phyloP scores from a whole-genome alignment of 2,329 filamentous ascomycete genomes.

The Hymenoscyphus repandus region DNA sequence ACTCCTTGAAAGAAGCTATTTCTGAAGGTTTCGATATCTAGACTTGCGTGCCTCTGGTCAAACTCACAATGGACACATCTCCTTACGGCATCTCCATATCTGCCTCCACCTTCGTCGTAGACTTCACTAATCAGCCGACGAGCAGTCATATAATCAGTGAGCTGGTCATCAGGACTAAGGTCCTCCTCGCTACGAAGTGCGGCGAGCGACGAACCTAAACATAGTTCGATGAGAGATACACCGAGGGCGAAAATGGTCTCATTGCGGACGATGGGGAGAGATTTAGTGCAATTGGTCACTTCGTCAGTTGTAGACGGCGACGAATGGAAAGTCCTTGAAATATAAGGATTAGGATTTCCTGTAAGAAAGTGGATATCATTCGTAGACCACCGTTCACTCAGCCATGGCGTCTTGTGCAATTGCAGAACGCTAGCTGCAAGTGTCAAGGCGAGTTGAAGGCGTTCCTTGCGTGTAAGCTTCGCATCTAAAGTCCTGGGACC shows the following conservation, averaged over 20 bases:
- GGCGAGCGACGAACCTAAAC: neutral
- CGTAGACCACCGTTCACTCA: constrained; percentile 3
- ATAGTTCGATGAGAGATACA: constrained; percentile 2
- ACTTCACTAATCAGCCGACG: constrained; percentile 1
- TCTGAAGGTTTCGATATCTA: constrained; percentile 4
- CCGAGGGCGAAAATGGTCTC: constrained; percentile 1
- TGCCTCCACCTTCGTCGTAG: constrained; percentile 1
- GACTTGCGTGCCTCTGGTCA: neutral
- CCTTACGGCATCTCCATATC: constrained; percentile 4
- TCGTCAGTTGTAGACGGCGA: neutral
- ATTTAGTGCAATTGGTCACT: neutral
- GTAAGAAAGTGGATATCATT: constrained; percentile 5
- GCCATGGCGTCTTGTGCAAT: constrained; percentile 8
- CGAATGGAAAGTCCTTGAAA: neutral
- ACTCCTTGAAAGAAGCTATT: neutral
- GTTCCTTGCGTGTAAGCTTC: constrained; percentile 1
- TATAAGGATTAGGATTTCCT: neutral
- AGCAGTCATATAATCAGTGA: constrained; percentile 5
- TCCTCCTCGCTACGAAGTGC: neutral
- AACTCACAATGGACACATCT: constrained; percentile 5
- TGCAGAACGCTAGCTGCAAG: constrained; percentile 4
- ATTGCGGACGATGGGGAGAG: neutral
- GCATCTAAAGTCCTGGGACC: neutral
- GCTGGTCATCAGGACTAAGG: neutral
- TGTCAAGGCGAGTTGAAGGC: constrained; percentile 2